Evolutionary conservation across 306 rosid species (phyloP), one percentile per base, ranked within the genome.

Genomic region (Cyclanthera cordifolia): DNA sequence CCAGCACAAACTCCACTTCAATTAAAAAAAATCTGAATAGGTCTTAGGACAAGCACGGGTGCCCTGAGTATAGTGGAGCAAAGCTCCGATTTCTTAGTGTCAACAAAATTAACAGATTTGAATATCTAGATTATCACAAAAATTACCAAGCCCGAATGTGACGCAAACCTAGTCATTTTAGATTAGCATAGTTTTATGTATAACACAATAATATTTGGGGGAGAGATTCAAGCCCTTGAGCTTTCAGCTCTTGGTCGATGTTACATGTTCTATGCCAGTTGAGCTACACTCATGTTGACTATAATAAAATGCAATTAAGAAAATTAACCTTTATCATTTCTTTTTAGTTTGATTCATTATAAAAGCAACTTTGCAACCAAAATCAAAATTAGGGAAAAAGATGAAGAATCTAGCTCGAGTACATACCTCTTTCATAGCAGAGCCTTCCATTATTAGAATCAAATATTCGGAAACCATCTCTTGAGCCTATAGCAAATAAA

Each of bases 401-500:
- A 51, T 21, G 21, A 45, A 46, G 13, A 49, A 4, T 63, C 53
- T 34, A 15, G 25, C 0, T 51, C 12, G 37, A 41, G 8, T 37
- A 53, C 32, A 79, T 34, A 80, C 97, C 84, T 81, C 84, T 80
- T 75, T 92, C 85, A 39, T 85, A 92, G 68, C 86, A 89, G 54
- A 89, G 96, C 23, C 81, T 80, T 56, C 98, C 98, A 0, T 92
- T 79, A 52, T 76, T 77, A 16, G 93, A 82, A 57, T 92, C 93
- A 74, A 85, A 89, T 28, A 92, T 82, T 82, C 82, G 88, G 80
- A 92, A 82, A 32, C 98, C 96, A 65, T 89, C 85, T 64, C 76
- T 87, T 53, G 95, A 85, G 50, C 96, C 96, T 45, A 92, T 81
- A 5, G 83, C 96, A 78, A 92, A 92, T 74, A 76, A 85, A 82